Evolutionary conservation across 2,329 filamentous ascomycete genomes (phyloP).

Genomic region (Colletotrichum theobromicola): DNA sequence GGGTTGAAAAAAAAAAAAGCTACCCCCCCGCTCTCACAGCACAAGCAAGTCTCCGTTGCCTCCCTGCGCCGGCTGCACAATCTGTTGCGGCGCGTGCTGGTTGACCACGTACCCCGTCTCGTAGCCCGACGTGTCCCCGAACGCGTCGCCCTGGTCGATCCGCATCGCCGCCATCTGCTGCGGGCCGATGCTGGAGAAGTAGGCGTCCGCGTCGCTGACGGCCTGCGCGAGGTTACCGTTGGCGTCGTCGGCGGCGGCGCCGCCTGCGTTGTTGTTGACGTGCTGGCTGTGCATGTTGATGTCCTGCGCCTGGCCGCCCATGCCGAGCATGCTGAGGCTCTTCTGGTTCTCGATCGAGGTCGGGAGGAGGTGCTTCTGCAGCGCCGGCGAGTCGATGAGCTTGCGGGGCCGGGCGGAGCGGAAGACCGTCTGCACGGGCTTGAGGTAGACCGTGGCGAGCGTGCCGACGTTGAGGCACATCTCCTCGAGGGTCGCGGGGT

Average conservation of each 20-base stretch:
- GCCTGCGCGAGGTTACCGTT: conserved; percentile 68
- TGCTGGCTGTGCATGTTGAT: conserved; percentile 48
- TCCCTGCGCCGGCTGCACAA: conserved; percentile 72
- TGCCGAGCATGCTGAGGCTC: conserved; percentile 63
- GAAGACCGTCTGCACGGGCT: conserved; percentile 97
- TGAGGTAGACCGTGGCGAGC: conserved; percentile 94
- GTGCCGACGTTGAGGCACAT: conserved; percentile 97
- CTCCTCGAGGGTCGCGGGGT: conserved; percentile 90
- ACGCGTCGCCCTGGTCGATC: conserved; percentile 69
- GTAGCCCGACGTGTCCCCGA: conserved; percentile 62
- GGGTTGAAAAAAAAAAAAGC: too few relatives aligned
- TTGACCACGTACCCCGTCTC: conserved; percentile 75
- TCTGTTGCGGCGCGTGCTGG: conserved; percentile 79
- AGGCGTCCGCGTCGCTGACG: conserved; percentile 85
- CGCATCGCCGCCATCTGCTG: conserved; percentile 77
- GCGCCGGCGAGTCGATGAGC: conserved; percentile 81
- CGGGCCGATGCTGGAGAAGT: conserved; percentile 80
- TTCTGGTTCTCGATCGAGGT: conserved; percentile 64
- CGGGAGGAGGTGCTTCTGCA: conserved; percentile 75
- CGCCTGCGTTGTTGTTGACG: conserved; percentile 12
- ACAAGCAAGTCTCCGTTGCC: conserved; percentile 76
- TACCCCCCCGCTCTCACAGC: conserved; percentile 48
- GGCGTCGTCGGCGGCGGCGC: conserved; percentile 19
- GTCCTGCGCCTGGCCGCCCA: conserved; percentile 56
- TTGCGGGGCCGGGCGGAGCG: conserved; percentile 82